phyloP scores from a whole-genome alignment of 1,139 yeast species.

The Hansenula sp. region DNA sequence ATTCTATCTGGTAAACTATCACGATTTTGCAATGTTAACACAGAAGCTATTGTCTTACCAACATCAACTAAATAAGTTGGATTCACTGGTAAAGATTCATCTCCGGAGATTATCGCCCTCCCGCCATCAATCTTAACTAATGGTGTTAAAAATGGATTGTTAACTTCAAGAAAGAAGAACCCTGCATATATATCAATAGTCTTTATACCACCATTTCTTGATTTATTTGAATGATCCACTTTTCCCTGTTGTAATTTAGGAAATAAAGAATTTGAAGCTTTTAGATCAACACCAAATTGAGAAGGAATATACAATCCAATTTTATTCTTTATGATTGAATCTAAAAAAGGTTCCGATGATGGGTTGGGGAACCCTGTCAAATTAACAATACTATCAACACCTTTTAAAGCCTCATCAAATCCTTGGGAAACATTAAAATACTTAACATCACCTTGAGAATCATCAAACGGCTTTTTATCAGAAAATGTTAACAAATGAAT shows the following conservation, averaged over 20 bases:
- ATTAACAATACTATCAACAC: slow-evolving; percentile 50
- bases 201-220: slow-evolving; percentile 46
- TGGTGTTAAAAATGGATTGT: slow-evolving; percentile 29
- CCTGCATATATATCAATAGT: slow-evolving; percentile 45
- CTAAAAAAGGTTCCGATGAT: slow-evolving; percentile 28
- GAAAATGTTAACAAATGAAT: slow-evolving; percentile 48
- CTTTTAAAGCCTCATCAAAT: slow-evolving; percentile 35
- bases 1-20: slow-evolving; percentile 48
- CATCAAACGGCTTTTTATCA: slow-evolving; percentile 31
- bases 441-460: slow-evolving; percentile 37
- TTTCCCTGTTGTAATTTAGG: slow-evolving; percentile 39
- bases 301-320: slow-evolving; percentile 59
- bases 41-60: slow-evolving; percentile 43
- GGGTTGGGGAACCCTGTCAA: slow-evolving; percentile 29
- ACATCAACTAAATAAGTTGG: slow-evolving; percentile 41
- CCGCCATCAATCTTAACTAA: slow-evolving; percentile 30
- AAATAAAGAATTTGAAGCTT: slow-evolving; percentile 24
- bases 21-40: slow-evolving; percentile 36
- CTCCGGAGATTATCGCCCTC: slow-evolving; percentile 40
- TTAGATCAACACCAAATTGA: slow-evolving; percentile 52
- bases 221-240: slow-evolving; percentile 33
- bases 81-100: slow-evolving; percentile 32
- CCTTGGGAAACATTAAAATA: slow-evolving; percentile 36
- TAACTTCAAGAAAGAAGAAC: slow-evolving; percentile 29
- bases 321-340: slow-evolving; percentile 36